A percentile compares a stretch with the other conserved stretches of the same genome.
phyloP scores from a whole-genome alignment of 1,284 basidiomycete species.

The Leccinum variabile region DNA sequence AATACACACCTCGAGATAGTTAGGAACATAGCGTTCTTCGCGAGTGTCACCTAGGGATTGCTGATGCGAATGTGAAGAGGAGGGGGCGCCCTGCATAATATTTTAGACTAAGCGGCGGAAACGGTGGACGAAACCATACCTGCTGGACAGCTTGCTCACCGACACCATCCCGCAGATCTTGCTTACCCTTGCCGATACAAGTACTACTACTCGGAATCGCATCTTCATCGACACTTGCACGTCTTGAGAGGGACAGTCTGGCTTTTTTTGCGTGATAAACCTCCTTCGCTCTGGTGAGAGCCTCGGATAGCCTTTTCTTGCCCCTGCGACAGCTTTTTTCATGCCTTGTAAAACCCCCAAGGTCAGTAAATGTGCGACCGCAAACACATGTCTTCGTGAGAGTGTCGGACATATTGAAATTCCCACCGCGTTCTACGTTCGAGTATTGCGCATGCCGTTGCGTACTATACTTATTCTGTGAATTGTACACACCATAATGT shows the following conservation, averaged over 20 bases:
- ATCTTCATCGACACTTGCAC: background rate
- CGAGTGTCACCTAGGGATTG: background rate
- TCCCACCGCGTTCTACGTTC: too few species aligned
- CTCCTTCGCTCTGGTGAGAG: background rate
- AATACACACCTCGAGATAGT: background rate
- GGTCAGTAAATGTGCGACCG: too few species aligned
- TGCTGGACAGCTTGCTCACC: background rate
- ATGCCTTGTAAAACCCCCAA: background rate
- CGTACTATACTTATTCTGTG: too few species aligned
- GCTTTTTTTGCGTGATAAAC: background rate
- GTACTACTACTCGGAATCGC: background rate
- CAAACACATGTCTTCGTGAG: too few species aligned
- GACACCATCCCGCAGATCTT: background rate
- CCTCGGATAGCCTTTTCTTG: background rate
- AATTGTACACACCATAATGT: too few species aligned
- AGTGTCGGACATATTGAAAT: too few species aligned
- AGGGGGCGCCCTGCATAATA: background rate
- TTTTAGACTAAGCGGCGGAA: background rate
- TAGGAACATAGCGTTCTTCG: background rate
- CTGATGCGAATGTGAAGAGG: background rate
- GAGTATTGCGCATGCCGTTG: too few species aligned
- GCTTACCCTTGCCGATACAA: background rate
- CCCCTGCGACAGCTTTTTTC: background rate
- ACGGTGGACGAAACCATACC: background rate
- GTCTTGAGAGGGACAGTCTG: background rate